Conservation (phyloP, 306 rosid species). For the peach (Prunus persica) region Prunus_persica_NCBIv2 NC_034013.1:17399001-17399500, state of each 20-base stretch:
- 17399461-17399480: not conserved
- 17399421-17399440: not conserved
- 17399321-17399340: too few relatives aligned
- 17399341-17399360: not conserved
- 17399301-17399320: not conserved
- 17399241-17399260: too few relatives aligned
- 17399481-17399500: slow-evolving; percentile 14
- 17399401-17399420: not conserved
- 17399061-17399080: not conserved
- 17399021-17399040: slow-evolving; percentile 1
- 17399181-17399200: not conserved
- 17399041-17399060: not conserved
- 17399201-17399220: not conserved
- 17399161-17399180: not conserved
- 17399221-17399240: too few relatives aligned
- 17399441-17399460: not conserved
- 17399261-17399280: not conserved
- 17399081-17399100: too few relatives aligned
- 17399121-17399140: too few relatives aligned
- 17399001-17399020: too few relatives aligned
- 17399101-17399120: too few relatives aligned
- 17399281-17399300: not conserved
- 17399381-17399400: not conserved
- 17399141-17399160: not conserved
- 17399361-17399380: not conserved